Evolutionary conservation across 2,329 filamentous ascomycete species (phyloP).

Genomic region (Xylaria sp.): DNA sequence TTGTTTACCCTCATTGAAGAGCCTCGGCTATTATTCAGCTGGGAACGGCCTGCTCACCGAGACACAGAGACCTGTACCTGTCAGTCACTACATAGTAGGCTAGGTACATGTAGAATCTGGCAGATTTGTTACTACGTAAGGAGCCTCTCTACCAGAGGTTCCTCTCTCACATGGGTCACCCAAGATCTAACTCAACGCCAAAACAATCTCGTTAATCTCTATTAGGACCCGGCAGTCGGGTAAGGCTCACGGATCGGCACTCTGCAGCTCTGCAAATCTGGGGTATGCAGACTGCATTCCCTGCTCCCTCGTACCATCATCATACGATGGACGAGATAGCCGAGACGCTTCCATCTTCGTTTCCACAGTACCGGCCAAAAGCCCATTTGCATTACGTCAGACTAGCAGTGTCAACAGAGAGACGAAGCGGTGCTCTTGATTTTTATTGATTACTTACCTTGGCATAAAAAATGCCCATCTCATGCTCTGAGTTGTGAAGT

Average conservation of each 20-base stretch:
- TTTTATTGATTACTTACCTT: too few relatives aligned
- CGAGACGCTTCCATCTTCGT: constrained; percentile 1
- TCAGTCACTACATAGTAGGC: too few relatives aligned
- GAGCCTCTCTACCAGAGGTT: background rate
- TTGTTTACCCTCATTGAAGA: too few relatives aligned
- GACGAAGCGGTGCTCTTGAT: background rate
- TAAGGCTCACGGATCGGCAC: constrained; percentile 8
- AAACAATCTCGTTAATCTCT: constrained; percentile 17
- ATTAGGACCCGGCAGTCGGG: constrained; percentile 15
- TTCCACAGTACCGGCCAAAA: constrained; percentile 10
- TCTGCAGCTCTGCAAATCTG: constrained; percentile 16
- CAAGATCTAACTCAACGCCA: constrained; percentile 17
- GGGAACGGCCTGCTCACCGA: too few relatives aligned
- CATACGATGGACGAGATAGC: constrained; percentile 16
- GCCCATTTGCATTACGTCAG: background rate
- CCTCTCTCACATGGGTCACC: background rate
- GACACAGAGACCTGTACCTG: too few relatives aligned
- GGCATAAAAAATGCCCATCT: background rate
- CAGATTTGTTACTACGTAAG: too few relatives aligned
- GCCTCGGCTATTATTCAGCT: too few relatives aligned
- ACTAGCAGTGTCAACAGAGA: background rate
- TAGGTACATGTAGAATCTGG: too few relatives aligned
- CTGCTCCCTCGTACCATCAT: constrained; percentile 17
- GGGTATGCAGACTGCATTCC: constrained; percentile 13
- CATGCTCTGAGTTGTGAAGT: too few relatives aligned